Conservation (phyloP, 2,329 filamentous ascomycete species). For the Aureobasidium uvarum region DNA sequence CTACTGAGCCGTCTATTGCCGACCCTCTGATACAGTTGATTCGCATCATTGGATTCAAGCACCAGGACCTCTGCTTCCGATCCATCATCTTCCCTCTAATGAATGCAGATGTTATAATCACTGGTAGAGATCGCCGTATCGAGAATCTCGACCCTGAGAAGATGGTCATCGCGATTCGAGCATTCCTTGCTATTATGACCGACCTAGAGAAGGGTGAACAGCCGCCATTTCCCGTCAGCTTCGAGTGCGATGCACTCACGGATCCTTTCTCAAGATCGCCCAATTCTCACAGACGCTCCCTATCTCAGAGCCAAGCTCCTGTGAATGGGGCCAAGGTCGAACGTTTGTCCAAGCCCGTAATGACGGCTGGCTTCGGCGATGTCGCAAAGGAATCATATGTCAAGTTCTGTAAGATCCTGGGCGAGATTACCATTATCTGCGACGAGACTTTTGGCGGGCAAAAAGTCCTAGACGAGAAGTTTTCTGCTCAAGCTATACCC, state of each 20-base stretch:
- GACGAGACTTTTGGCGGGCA: conserved; percentile 97
- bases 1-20: conserved; percentile 77
- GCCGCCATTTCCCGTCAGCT: conserved; percentile 79
- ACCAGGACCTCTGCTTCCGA: conserved; percentile 90
- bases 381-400: conserved; percentile 80
- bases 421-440: conserved; percentile 93
- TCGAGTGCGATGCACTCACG: conserved; percentile 47
- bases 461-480: conserved; percentile 92
- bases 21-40: conserved; percentile 93
- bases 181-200: conserved; percentile 88
- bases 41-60: conserved; percentile 87
- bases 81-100: conserved; percentile 93
- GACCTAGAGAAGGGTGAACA: conserved; percentile 84
- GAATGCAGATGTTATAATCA: conserved; percentile 59
- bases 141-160: conserved; percentile 94
- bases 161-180: conserved; percentile 94
- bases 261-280: conserved; percentile 42
- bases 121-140: conserved; percentile 74
- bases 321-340: conserved; percentile 56
- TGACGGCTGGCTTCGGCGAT: conserved; percentile 64
- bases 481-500: conserved; percentile 75
- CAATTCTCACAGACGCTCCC: conserved; percentile 38
- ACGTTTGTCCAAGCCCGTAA: conserved; percentile 63
- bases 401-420: conserved; percentile 90
- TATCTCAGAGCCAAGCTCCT: conserved; percentile 37